phyloP scores from a whole-genome alignment of 495 filamentous ascomycete genomes.

The Lepidopterella palustris region DNA sequence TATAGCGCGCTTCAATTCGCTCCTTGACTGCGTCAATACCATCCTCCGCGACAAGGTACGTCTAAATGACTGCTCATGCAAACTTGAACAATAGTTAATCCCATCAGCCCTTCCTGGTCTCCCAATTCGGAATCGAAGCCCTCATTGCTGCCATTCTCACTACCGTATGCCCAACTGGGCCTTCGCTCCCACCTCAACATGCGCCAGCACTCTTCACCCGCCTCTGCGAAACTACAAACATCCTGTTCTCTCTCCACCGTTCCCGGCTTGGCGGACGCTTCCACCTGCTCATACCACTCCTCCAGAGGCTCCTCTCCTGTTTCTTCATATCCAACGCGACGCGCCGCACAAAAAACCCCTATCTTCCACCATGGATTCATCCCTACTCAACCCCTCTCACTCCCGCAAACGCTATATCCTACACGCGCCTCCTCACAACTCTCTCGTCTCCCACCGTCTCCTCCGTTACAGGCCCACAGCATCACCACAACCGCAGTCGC shows the following conservation, averaged over 20 bases:
- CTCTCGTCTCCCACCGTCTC: constrained; percentile 75
- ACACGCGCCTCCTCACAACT: constrained; percentile 64
- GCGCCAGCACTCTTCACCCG: constrained; percentile 53
- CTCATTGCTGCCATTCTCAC: constrained; percentile 11
- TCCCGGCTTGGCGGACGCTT: constrained; percentile 61
- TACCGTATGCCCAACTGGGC: constrained; percentile 9
- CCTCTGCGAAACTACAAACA: constrained; percentile 52
- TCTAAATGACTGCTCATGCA: neutral
- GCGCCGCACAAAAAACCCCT: constrained; percentile 35
- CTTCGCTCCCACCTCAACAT: constrained; percentile 34
- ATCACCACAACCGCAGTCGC: constrained; percentile 35
- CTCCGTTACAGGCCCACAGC: constrained; percentile 51
- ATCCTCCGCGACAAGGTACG: constrained; percentile 18
- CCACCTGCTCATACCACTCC: constrained; percentile 57
- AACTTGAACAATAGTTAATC: neutral
- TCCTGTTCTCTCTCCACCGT: constrained; percentile 55
- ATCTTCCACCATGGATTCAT: constrained; percentile 44
- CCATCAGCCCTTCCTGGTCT: neutral
- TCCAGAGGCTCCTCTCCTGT: constrained; percentile 58
- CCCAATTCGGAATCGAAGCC: constrained; percentile 21
- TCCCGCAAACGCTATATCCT: constrained; percentile 53
- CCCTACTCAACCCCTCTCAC: constrained; percentile 33
- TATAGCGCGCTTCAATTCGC: constrained; percentile 6
- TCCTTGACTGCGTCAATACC: constrained; percentile 19
- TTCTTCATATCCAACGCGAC: constrained; percentile 54